Base-by-base conservation (phyloP, 306 rosid species). In the Geum urbanum region DNA sequence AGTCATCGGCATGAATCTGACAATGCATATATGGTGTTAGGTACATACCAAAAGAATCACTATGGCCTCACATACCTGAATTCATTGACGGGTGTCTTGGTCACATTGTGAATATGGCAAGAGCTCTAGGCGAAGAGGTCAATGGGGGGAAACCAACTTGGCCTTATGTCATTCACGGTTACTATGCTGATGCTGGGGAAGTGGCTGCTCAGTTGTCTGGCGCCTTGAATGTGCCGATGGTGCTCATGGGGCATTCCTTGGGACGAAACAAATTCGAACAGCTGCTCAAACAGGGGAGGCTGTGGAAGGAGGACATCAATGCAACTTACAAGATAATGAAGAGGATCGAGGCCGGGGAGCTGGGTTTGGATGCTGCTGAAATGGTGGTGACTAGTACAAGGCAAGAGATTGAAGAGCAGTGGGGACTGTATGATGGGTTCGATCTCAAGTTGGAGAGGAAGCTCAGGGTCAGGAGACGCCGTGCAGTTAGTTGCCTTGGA, bases 381-480 rank as follows among this genome's bases (percentile, higher is more conserved):
- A 88, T 88, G 88, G 88, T 90, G 74, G 87, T 90, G 70, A 90
- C 96, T 43, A 90, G 95, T 80, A 90, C 95, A 5, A 82, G 90
- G 81, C 96, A 90, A 78, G 96, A 90, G 88, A 90, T 88, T 67
- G 96, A 90, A 76, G 90, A 88, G 76, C 96, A 90, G 66, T 90
- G 96, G 96, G 95, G 91, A 19, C 58, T 90, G 65, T 88, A 90
- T 7, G 96, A 86, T 14, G 91, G 96, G 4, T 90, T 86, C 20
- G 96, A 90, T 70, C 87, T 81, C 72, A 87, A 84, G 75, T 60
- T 87, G 65, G 91, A 88, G 80, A 87, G 96, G 82, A 90, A 90
- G 82, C 88, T 27, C n/a, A n/a, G n/a, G n/a, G n/a, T n/a, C n/a
- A n/a, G n/a, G n/a, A n/a, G n/a, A n/a, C n/a, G n/a, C n/a, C n/a